Evolutionary conservation across 2,329 filamentous ascomycete genomes (phyloP), one percentile per base, ranked within the genome.

Genomic region (Fusarium pilosicola): DNA sequence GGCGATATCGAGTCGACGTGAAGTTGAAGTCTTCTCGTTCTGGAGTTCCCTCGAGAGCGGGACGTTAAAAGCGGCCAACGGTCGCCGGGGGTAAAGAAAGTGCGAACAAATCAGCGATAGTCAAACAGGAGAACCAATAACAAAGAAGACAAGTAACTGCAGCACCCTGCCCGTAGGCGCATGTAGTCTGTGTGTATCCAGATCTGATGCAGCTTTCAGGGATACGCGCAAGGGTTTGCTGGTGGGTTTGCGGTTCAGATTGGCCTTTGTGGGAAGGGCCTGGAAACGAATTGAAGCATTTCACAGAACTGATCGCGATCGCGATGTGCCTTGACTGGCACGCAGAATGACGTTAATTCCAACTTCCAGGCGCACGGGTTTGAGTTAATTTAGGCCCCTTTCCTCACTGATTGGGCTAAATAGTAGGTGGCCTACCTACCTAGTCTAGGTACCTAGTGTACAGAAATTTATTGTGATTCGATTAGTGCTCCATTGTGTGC

Each of bases 351-450:
- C 74, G 59, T 72, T 74, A 44, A 48, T 42, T 55, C 57, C 41
- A 54, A 68, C 55, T 36, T 68, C 42, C 66, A 70, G 46, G 58
- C 41, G 58, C 71, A 68, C 69, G 68, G 70, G 63, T 59, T 59
- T 39, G 30, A 26, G 22, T 22, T 22, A 58, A 38, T 58, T 45
- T 42, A 58, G 49, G 65, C 57, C 62, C 59, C 51, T 60, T 68
- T 51, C 12, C 39, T 59, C 56, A 62, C 41, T 61, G 52, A 56
- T 55, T 57, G 65, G 42, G 44, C 59, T 62, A 62, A 59, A 64
- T 52, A 39, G 56, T 49, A 44, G 56, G 62, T 42, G 51, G 30
- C 30, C 30, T 32, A 13, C 30, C 12, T 24, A 24, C 24, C 24
- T 24, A 24, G 24, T 24, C 24, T 26, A 26, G 26, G 26, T 13